phyloP scores from a whole-genome alignment of 345 rosid genomes.

The Eucalyptus regnans region DNA sequence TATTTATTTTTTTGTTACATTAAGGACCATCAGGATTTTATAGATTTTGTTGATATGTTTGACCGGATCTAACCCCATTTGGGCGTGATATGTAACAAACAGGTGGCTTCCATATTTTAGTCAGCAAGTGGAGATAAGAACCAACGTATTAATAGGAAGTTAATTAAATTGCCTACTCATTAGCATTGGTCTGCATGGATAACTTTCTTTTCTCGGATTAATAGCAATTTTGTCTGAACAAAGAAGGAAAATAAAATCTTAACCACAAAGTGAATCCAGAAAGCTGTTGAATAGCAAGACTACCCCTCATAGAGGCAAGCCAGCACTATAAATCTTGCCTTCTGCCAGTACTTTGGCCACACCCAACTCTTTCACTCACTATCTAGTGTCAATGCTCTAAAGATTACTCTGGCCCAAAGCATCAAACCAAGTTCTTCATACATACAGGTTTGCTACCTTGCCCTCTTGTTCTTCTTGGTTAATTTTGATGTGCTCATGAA shows the following conservation, averaged over 20 bases:
- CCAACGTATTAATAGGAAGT: no score
- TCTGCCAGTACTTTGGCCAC: background rate
- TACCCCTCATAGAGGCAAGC: background rate
- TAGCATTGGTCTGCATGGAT: background rate
- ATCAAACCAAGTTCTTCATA: background rate
- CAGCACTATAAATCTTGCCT: background rate
- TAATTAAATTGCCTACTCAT: no score
- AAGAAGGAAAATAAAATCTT: background rate
- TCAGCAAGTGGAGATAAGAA: no score
- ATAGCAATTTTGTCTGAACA: background rate
- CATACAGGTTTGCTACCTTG: background rate
- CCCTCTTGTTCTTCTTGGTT: background rate
- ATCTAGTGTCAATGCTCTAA: background rate
- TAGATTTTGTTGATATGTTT: no score
- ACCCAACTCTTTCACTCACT: background rate
- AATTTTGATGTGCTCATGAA: background rate
- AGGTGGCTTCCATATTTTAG: no score
- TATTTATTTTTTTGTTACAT: background rate
- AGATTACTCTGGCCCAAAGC: background rate
- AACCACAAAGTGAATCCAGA: background rate
- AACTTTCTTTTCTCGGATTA: background rate
- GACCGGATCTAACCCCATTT: no score
- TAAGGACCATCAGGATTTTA: no score
- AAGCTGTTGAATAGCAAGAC: background rate
- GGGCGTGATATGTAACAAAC: no score